A percentile compares a stretch with the other conserved stretches of the same genome.
phyloP scores from a whole-genome alignment of 1,284 basidiomycete genomes.

The Cryptococcus jaspeensis region DNA sequence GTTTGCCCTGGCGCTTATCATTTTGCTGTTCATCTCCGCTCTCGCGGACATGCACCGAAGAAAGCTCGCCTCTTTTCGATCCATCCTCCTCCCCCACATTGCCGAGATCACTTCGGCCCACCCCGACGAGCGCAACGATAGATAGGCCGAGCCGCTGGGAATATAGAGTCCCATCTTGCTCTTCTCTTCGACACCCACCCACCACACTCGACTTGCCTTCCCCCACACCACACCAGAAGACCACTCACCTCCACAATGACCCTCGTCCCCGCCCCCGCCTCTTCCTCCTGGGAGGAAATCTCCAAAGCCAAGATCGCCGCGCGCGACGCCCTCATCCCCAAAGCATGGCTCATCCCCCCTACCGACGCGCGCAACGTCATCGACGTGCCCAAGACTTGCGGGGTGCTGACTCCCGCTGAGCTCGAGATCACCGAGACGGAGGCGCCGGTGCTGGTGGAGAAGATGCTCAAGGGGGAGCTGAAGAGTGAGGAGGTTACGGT shows the following conservation, averaged over 20 bases:
- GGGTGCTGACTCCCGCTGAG: conserved; percentile 62
- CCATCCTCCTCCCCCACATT: too few relatives aligned
- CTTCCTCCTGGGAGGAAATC: conserved; percentile 56
- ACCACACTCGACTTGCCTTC: background rate
- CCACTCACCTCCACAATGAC: conserved; percentile 1
- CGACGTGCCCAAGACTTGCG: conserved; percentile 59
- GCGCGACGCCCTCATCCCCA: conserved; percentile 61
- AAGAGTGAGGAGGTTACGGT: conserved; percentile 32
- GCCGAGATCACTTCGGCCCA: too few relatives aligned
- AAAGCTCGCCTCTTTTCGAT: too few relatives aligned
- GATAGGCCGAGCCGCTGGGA: too few relatives aligned
- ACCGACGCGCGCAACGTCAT: conserved; percentile 56
- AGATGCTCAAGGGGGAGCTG: conserved; percentile 26
- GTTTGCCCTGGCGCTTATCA: too few relatives aligned
- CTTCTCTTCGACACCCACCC: background rate
- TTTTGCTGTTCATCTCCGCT: too few relatives aligned
- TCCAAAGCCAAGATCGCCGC: conserved; percentile 58
- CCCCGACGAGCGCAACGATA: too few relatives aligned
- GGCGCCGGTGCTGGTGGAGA: conserved; percentile 28
- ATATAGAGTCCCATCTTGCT: too few relatives aligned
- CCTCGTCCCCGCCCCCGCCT: background rate
- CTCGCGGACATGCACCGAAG: too few relatives aligned
- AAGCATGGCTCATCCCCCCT: conserved; percentile 59
- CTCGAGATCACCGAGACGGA: conserved; percentile 63
- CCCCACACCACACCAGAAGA: background rate